Percentiles rank a stretch among this genome's conserved stretches.
Evolutionary conservation across 2,329 filamentous ascomycete species (phyloP).

Genomic region (Sphaerulina vaccinii): DNA sequence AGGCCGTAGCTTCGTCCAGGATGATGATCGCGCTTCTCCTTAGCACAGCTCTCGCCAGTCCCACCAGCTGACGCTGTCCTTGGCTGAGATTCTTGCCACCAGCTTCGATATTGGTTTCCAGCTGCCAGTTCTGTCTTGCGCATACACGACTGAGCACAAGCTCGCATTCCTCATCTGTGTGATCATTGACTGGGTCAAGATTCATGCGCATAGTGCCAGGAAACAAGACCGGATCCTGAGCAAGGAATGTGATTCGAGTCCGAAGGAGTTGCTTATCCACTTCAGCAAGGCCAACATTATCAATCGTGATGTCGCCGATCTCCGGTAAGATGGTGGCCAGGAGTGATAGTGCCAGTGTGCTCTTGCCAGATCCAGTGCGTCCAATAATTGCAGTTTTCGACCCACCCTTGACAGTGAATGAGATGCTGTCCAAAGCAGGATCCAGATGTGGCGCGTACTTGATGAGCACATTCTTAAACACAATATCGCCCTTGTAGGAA

Average conservation of each 20-base stretch:
- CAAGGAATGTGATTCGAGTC: conserved; percentile 63
- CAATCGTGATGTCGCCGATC: conserved; percentile 58
- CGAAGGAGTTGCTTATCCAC: conserved; percentile 61
- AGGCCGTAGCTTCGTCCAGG: conserved; percentile 66
- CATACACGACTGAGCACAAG: conserved; percentile 57
- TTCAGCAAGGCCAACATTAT: conserved; percentile 59
- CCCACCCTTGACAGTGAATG: conserved; percentile 72
- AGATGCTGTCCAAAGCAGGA: conserved; percentile 66
- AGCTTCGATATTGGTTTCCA: conserved; percentile 58
- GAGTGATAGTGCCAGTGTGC: conserved; percentile 65
- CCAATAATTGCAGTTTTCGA: conserved; percentile 78
- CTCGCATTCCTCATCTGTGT: conserved; percentile 55
- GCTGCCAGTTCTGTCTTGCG: conserved; percentile 54
- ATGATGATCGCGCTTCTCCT: conserved; percentile 61
- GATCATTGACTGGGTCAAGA: conserved; percentile 60
- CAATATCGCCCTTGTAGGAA: conserved; percentile 65
- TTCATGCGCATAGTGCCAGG: conserved; percentile 61
- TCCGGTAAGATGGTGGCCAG: conserved; percentile 58
- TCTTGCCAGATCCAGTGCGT: conserved; percentile 79
- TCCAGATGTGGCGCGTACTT: conserved; percentile 77
- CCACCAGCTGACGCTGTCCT: conserved; percentile 65
- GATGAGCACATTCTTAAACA: conserved; percentile 74
- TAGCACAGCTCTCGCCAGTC: conserved; percentile 62
- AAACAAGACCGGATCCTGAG: conserved; percentile 66
- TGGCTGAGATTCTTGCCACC: conserved; percentile 63